Base-by-base conservation (phyloP, 2,329 filamentous ascomycete genomes). In the Calonectria pseudoreteaudii region DNA sequence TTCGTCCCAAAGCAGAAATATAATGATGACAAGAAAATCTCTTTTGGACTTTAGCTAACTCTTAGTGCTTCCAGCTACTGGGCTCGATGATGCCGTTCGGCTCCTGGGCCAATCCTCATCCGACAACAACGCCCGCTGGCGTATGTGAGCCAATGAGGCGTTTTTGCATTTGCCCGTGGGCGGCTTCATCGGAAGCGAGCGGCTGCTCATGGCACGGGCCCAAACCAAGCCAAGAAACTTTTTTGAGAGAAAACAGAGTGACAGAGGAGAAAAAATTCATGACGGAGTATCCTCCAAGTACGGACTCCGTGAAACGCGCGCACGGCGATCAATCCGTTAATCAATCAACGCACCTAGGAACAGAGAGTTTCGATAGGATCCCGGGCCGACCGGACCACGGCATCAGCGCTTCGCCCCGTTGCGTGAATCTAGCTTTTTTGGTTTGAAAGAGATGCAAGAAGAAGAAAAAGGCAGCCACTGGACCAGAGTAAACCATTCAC, bases 71-170 rank as follows among this genome's bases (percentile, higher is more conserved):
- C 23, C 50, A 30, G 38, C 62, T 50, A 53, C 67, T 60, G 68
- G 68, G 44, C 49, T 74, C 16, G 41, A 58, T 67, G 68, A 74
- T 71, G 73, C 70, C 74, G 65, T 73, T 75, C 58, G 68, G 53
- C 71, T 41, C 66, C 69, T 70, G 64, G 58, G 67, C 73, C 76
- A 79, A 76, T 78, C 65, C 74, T 77, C 66, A 75, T 73, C 71
- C 70, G 77, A 80, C 78, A 34, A 79, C 73, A 77, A 76, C 74
- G 78, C 58, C 78, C 75, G 53, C 49, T 64, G 70, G 70, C 69
- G 68, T 14, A 56, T 72, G 52, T 76, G 53, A 73, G 26, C 78
- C 78, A 80, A 79, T 79, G 68, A 79, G 66, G 31, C 41, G 56
- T 23, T 66, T 74, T 78, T 76, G 62, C 66, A 70, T 68, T 70